Evolutionary conservation across 108 stramenopile species (phyloP), one percentile per base, ranked within the genome.

Genomic region (Asterionellopsis glacialis): DNA sequence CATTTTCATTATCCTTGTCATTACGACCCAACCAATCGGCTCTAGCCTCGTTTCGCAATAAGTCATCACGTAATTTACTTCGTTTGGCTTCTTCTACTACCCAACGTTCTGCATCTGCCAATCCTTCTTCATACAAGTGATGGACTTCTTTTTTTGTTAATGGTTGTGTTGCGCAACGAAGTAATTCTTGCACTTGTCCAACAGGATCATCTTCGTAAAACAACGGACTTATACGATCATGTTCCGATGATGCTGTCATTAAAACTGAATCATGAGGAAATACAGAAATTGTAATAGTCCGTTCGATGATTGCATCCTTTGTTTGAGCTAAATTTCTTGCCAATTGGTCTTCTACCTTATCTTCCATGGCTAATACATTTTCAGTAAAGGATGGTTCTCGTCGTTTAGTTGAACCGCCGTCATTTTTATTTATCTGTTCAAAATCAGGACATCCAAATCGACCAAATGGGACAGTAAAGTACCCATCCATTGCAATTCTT

Each of bases 361-460:
- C 16, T 58, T 42, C 28, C 21, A 58, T 22, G 21, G 9, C 47
- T 7, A 22, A 19, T 22, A 48, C 22, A 19, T 19, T 24, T 5
- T 55, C 26, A 2, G 24, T n/a, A n/a, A 26, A 23, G 15, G 53
- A 23, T 23, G 26, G 40, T 42, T 23, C 18, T 43, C 51, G 58
- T 53, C 27, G 18, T 38, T 16, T 12, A 40, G 11, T n/a, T 43
- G 11, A 11, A 33, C 59, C 16, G 43, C 12, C n/a, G n/a, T n/a
- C n/a, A 33, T 33, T 7, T 5, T 7, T 33, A 5, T 33, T 33
- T 7, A 33, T 18, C 59, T 45, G 11, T 26, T 68, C 69, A 63
- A 90, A 86, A 41, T 82, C 79, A 22, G 88, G 88, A 70, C 85
- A 87, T 26, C 88, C 88, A 57, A 87, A 90, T 25, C 85, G 70